A percentile compares a stretch with the other conserved stretches of the same genome.
Evolutionary conservation across 148 eudicot genomes (phyloP).

Genomic region (Chenopodium berlandieri): DNA sequence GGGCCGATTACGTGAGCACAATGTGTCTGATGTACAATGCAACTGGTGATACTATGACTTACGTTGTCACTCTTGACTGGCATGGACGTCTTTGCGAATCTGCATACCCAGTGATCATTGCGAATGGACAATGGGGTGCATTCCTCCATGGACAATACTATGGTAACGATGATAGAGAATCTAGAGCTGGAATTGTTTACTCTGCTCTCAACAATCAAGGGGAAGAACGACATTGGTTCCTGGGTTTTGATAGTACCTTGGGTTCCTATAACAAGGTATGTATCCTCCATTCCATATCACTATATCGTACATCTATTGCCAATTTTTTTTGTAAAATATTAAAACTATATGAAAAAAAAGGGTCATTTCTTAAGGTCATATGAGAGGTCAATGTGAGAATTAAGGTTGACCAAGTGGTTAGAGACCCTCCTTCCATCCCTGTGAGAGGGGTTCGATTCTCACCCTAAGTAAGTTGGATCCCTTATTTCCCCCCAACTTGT

Average conservation of each 20-base stretch:
- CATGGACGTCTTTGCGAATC: neutral
- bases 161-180: neutral
- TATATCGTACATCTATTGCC: too few relatives aligned
- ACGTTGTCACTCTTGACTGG: neutral
- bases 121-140: neutral
- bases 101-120: neutral
- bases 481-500: too few relatives aligned
- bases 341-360: too few relatives aligned
- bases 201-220: neutral
- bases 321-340: too few relatives aligned
- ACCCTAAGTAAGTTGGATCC: too few relatives aligned
- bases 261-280: too few relatives aligned
- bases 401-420: too few relatives aligned
- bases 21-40: conserved; percentile 10
- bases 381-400: too few relatives aligned
- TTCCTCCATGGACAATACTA: neutral
- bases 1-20: neutral
- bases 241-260: neutral
- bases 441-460: too few relatives aligned
- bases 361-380: too few relatives aligned
- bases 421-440: too few relatives aligned
- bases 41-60: neutral
- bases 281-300: too few relatives aligned
- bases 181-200: neutral
- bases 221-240: neutral